Conservation (phyloP, 2,329 filamentous ascomycete genomes). For the Magnaporthiopsis rhizophila region DNA sequence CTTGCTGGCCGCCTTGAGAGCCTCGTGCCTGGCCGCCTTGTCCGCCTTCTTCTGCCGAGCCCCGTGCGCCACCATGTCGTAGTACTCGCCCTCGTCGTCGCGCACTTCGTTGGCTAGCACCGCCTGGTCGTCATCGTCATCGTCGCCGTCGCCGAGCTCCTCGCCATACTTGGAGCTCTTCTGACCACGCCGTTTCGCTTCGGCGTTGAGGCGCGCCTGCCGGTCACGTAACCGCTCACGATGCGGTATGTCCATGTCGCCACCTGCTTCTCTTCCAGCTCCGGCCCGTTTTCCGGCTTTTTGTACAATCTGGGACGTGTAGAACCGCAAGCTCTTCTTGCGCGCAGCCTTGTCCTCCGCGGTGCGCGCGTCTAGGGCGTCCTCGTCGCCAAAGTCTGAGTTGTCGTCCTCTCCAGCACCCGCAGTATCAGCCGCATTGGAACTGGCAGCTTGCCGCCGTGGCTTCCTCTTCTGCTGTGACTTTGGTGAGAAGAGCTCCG, state of each 20-base stretch:
- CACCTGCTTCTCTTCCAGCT: conserved; percentile 65
- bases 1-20: conserved; percentile 53
- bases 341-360: conserved; percentile 80
- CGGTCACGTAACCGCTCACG: conserved; percentile 82
- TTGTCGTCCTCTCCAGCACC: conserved; percentile 49
- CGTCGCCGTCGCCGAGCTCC: conserved; percentile 45
- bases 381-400: conserved; percentile 92
- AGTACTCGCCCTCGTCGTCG: conserved; percentile 64
- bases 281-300: conserved; percentile 80
- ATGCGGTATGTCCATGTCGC: conserved; percentile 78
- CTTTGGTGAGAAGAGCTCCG: conserved; percentile 45
- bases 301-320: conserved; percentile 94
- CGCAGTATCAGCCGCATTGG: conserved; percentile 17
- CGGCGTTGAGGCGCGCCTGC: conserved; percentile 77
- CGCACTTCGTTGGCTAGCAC: conserved; percentile 33
- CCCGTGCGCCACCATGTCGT: conserved; percentile 72
- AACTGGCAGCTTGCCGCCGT: conserved; percentile 22
- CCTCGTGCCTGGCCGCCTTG: conserved; percentile 50
- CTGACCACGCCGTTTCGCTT: conserved; percentile 76
- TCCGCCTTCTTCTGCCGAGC: conserved; percentile 67
- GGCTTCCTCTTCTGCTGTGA: conserved; percentile 38
- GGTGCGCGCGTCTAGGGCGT: conserved; percentile 65
- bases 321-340: conserved; percentile 92
- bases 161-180: conserved; percentile 54
- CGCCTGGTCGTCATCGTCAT: conserved; percentile 51